Evolutionary conservation across 225 moss, liverwort and hornwort genomes (phyloP), one percentile per base, ranked within the genome.

Genomic region (Lunularia cruciata): DNA sequence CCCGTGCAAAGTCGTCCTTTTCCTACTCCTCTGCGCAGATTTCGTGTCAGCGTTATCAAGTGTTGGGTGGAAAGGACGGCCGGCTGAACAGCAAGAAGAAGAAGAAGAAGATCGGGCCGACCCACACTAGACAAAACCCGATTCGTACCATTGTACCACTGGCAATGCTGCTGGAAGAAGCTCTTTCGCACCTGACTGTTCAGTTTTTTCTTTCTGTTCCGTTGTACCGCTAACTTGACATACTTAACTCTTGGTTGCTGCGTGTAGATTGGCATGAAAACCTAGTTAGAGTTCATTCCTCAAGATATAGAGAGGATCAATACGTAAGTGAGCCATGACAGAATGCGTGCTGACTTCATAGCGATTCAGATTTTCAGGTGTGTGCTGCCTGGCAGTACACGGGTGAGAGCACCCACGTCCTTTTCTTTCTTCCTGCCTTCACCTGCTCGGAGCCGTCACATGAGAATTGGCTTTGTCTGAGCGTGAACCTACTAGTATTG

Each of bases 351-450:
- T 22, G 54, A 54, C 27, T 54, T 14, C 11, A 22, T 22, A 54
- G 54, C 8, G 27, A 28, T 54, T 54, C 54, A 54, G 54, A 28
- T n/a, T n/a, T n/a, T n/a, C n/a, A n/a, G n/a, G n/a, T n/a, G n/a
- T n/a, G n/a, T n/a, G n/a, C n/a, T 54, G 54, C 26, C 54, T 23
- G 54, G 27, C 23, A 54, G 54, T 54, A 54, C 54, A 54, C 54
- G 27, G 28, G 27, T 23, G 22, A 26, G 28, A 54, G 27, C 25
- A 26, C 54, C 27, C 27, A 54, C 10, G 11, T 26, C 54, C 27
- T 2, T n/a, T 18, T 27, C 12, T 27, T 54, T 27, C 8, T 54
- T 14, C 20, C n/a, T 12, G 28, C n/a, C 54, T 27, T 54, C 26
- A 27, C 5, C 52, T 52, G 52, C 52, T 47, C 52, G 23, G 23